phyloP scores from a whole-genome alignment of 768 basidiomycete species.

The Panaeolus cyanescens region DNA sequence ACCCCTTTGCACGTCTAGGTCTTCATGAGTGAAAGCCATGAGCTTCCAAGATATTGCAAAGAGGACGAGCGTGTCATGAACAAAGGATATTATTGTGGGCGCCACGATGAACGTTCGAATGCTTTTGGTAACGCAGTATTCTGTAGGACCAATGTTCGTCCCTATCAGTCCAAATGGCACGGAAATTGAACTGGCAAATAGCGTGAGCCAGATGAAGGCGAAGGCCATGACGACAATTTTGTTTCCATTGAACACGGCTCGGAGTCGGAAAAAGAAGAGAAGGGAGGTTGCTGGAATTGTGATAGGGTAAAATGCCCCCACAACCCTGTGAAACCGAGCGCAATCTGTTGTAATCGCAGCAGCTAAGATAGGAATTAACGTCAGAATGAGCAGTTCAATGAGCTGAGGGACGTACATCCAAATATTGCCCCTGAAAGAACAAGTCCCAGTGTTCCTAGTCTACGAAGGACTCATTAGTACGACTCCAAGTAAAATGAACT shows the following conservation, averaged over 20 bases:
- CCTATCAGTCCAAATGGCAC: slow-evolving; percentile 23
- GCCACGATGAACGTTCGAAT: slow-evolving; percentile 11
- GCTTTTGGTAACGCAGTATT: slow-evolving; percentile 23
- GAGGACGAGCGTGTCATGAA: slow-evolving; percentile 32
- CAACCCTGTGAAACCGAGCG: slow-evolving; percentile 3
- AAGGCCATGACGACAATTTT: slow-evolving; percentile 23
- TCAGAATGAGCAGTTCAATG: no score
- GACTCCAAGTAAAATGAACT: not conserved
- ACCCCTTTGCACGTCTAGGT: slow-evolving; percentile 6
- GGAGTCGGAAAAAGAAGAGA: slow-evolving; percentile 30
- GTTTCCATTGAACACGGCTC: slow-evolving; percentile 25
- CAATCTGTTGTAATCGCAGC: slow-evolving; percentile 6
- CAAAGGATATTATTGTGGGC: slow-evolving; percentile 18
- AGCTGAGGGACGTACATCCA: not conserved
- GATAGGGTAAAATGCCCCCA: slow-evolving; percentile 18
- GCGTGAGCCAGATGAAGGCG: slow-evolving; percentile 28
- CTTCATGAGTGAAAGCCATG: slow-evolving; percentile 9
- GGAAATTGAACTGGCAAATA: slow-evolving; percentile 25
- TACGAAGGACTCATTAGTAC: not conserved
- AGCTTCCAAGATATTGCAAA: slow-evolving; percentile 32
- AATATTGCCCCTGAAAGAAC: not conserved
- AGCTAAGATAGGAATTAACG: not conserved
- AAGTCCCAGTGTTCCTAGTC: not conserved
- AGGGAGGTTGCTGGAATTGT: slow-evolving; percentile 21
- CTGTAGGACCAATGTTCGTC: slow-evolving; percentile 20